Evolutionary conservation across 2,329 filamentous ascomycete genomes (phyloP), one percentile per base, ranked within the genome.

Genomic region (Geosmithia flava): DNA sequence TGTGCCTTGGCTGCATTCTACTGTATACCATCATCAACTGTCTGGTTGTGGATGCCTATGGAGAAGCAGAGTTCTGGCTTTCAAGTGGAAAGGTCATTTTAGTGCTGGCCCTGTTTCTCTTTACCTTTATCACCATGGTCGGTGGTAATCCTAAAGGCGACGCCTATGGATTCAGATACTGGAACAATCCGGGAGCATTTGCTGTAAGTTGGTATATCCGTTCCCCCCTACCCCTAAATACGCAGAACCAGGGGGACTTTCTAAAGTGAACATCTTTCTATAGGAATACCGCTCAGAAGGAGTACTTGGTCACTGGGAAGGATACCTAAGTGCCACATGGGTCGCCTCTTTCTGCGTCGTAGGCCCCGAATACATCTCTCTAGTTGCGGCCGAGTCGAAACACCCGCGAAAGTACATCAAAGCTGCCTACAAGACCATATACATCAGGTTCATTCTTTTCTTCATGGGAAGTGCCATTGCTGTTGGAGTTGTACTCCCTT

Each of bases 111-210:
- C 68, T 87, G 47, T 82, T 87, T 60, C 65, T 72, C 57, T 89
- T 84, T 64, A 89, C 86, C 17, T 85, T 91, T 58, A 72, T 91
- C 55, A 81, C 80, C 45, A 88, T 89, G 82, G 69, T 87, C 7
- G 86, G 85, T 37, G 86, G 83, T 30, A 90, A 90, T 54, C 86
- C 86, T 0, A 59, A 79, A 6, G 68, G 77, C 45, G 81, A 85
- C 55, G 70, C 78, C 2, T 87, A 80, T 56, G 84, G 84, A 19
- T 88, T 88, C 59, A 71, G 82, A 17, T 80, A 81, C 58, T 85
- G 81, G 81, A 72, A 69, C 4, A 54, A 59, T 39, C 60, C 65
- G 1, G 63, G 77, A 8, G 42, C 51, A 55, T 62, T 68, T 46
- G 74, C 72, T 16, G 73, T 30, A 30, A 30, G 29, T 7, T 7